Conservation (phyloP, 2,329 filamentous ascomycete species). For the Mariannaea elegans region DNA sequence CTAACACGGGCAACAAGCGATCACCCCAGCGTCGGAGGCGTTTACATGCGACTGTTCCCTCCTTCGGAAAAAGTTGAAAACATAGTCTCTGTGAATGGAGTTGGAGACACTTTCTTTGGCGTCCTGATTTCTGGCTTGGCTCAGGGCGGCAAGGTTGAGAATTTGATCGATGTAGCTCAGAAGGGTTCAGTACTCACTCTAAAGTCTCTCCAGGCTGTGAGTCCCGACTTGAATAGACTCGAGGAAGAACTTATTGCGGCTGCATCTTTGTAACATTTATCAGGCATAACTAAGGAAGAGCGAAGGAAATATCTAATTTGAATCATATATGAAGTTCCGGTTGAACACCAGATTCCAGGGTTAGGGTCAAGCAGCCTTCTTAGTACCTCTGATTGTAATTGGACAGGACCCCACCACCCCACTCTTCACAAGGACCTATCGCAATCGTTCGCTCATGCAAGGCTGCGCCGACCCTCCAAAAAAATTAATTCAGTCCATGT, state of each 20-base stretch:
- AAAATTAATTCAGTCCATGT: slow-evolving; percentile 44
- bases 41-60: slow-evolving; percentile 82
- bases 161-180: slow-evolving; percentile 82
- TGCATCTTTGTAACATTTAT: slow-evolving; percentile 27
- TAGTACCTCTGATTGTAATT: slow-evolving; percentile 24
- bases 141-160: slow-evolving; percentile 62
- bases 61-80: slow-evolving; percentile 73
- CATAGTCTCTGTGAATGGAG: slow-evolving; percentile 90
- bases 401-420: slow-evolving; percentile 20
- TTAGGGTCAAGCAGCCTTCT: slow-evolving; percentile 36
- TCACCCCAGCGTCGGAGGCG: slow-evolving; percentile 69
- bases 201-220: slow-evolving; percentile 78
- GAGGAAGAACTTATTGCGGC: slow-evolving; percentile 48
- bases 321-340: background rate
- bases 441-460: slow-evolving; percentile 32
- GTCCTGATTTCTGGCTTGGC: slow-evolving; percentile 83
- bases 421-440: slow-evolving; percentile 26
- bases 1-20: slow-evolving; percentile 68
- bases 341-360: slow-evolving; percentile 14
- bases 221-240: slow-evolving; percentile 60
- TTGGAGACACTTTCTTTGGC: slow-evolving; percentile 92
- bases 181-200: slow-evolving; percentile 81
- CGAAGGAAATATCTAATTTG: too few species aligned
- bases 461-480: slow-evolving; percentile 43
- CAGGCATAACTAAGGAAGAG: too few species aligned